Base-by-base conservation (phyloP, 2,329 filamentous ascomycete genomes). In the Leptographium procerum region DNA sequence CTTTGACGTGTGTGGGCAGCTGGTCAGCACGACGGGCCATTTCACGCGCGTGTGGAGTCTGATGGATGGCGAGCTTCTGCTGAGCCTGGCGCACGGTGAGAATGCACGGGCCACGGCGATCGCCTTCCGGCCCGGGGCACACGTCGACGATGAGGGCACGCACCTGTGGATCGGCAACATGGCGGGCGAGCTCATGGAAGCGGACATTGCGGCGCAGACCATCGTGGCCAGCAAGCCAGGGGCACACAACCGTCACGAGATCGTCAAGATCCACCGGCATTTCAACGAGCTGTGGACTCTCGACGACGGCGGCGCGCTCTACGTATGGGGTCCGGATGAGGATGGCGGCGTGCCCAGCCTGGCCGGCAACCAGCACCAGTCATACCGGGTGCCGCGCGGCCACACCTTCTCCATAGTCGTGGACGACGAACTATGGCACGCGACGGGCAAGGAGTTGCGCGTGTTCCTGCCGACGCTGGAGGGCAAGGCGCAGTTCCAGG, bases 241-340 rank as follows among this genome's bases (percentile, higher is more conserved):
- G 55, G 88, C 88, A 2, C 94, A 97, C 66, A 83, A 85, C 9
- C 84, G 89, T 48, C 80, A 84, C 61, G 89, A 95, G 64, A 81
- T 99, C 55, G 82, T 89, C 62, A 89, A 85, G 65, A 95, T 99
- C 48, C 87, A 89, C 68, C 84, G 94, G 45, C 87, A 95, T 69
- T 86, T 84, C 62, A 89, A 90, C 64, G 89, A 96, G 66, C 82
- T 99, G 69, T 99, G 94, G 94, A 91, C 91, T 0, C 71, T 99
- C 53, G 94, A 97, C 68, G 91, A 96, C 63, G 84, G 87, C 52
- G 94, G 94, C 13, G 88, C 87, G 52, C 74, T 99, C 16, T 85
- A 90, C 64, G 82, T 97, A 6, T 99, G 94, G 94, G 85, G 83
- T 1, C 86, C 91, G 4, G 88, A 91, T 65, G 72, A 72, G 52